Evolutionary conservation across 1,284 basidiomycete genomes (phyloP).

Genomic region (Microbotryum intermedium): DNA sequence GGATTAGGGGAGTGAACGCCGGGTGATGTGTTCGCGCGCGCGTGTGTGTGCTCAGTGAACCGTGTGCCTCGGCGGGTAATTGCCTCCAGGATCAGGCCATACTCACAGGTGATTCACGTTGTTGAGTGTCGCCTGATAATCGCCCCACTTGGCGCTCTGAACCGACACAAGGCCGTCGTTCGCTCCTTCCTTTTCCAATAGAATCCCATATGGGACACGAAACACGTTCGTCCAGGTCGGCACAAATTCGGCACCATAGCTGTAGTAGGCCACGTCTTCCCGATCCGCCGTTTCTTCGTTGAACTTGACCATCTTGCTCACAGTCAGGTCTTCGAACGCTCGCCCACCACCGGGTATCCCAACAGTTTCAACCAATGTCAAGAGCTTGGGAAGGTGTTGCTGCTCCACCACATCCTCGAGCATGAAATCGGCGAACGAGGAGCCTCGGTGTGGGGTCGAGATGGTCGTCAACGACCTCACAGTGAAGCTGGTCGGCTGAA

Average conservation of each 20-base stretch:
- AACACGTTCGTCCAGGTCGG: constrained; percentile 60
- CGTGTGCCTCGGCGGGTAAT: background rate
- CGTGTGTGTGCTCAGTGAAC: background rate
- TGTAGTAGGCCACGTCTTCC: constrained; percentile 71
- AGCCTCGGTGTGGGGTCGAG: constrained; percentile 80
- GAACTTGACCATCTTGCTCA: constrained; percentile 71
- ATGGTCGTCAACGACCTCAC: constrained; percentile 86
- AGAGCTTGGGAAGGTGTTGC: constrained; percentile 50
- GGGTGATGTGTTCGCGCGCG: background rate
- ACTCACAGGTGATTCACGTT: constrained; percentile 89
- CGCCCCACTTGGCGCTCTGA: constrained; percentile 65
- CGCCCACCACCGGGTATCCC: constrained; percentile 75
- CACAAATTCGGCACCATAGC: constrained; percentile 83
- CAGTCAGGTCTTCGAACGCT: constrained; percentile 77
- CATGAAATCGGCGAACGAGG: constrained; percentile 87
- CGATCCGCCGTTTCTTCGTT: constrained; percentile 75
- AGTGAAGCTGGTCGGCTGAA: constrained; percentile 44
- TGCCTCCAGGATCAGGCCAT: constrained; percentile 38
- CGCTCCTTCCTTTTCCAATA: constrained; percentile 62
- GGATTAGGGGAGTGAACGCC: background rate
- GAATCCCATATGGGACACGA: constrained; percentile 59
- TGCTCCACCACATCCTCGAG: constrained; percentile 65
- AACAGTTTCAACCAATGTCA: constrained; percentile 59
- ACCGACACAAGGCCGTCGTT: constrained; percentile 87
- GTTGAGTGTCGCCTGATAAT: constrained; percentile 62